Conservation (phyloP, 1,284 basidiomycete species). For the Austroboletus sp. region DNA sequence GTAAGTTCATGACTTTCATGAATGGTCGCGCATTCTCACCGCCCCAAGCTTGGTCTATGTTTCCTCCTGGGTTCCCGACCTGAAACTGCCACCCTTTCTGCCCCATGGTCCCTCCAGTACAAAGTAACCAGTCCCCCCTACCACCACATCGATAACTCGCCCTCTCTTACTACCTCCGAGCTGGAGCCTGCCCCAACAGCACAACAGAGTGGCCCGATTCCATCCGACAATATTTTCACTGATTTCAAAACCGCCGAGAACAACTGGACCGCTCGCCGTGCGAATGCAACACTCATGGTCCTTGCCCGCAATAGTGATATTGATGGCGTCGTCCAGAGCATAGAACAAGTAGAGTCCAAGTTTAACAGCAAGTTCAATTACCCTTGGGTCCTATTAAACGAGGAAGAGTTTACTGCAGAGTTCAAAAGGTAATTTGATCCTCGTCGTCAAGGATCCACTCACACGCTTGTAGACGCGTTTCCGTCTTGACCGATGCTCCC, state of each 20-base stretch:
- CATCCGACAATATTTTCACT: conserved; percentile 5
- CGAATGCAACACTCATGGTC: conserved; percentile 30
- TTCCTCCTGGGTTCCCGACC: conserved; percentile 19
- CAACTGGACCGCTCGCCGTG: conserved; percentile 16
- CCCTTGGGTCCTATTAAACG: conserved; percentile 69
- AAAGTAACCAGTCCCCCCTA: too few relatives aligned
- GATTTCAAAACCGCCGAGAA: conserved; percentile 1
- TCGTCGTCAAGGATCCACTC: conserved; percentile 5
- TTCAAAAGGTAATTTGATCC: conserved; percentile 49
- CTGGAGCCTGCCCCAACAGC: neutral
- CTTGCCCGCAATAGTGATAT: conserved; percentile 40
- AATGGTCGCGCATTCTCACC: neutral
- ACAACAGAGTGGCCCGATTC: conserved; percentile 1
- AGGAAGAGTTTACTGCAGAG: conserved; percentile 60
- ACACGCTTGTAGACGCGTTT: conserved; percentile 43
- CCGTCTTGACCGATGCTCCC: conserved; percentile 48
- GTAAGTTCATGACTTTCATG: conserved; percentile 15
- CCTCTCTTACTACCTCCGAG: neutral
- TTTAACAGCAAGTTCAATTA: conserved; percentile 63
- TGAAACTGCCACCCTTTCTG: conserved; percentile 2
- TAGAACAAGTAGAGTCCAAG: conserved; percentile 50
- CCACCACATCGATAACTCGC: neutral
- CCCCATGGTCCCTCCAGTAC: neutral
- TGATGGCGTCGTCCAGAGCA: conserved; percentile 47
- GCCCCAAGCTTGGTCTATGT: conserved; percentile 16